Conservation (phyloP, 1,284 basidiomycete genomes). For the Ceratobasidium sp. region DNA sequence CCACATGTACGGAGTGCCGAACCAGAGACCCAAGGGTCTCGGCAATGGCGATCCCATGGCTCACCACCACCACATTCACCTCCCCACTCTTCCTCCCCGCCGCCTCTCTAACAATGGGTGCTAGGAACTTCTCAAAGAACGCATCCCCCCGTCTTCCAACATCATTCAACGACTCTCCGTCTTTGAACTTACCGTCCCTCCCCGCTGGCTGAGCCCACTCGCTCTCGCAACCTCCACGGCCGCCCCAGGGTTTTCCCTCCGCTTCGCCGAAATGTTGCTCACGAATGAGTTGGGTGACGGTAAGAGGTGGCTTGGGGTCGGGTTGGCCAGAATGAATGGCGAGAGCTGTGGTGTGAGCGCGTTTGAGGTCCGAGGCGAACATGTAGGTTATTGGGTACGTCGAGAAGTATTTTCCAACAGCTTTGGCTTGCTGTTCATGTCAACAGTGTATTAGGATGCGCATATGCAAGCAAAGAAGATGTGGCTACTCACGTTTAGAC, state of each 20-base stretch:
- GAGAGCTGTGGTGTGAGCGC: slow-evolving; percentile 80
- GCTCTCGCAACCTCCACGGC: slow-evolving; percentile 62
- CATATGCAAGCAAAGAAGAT: no score
- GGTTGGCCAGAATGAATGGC: slow-evolving; percentile 68
- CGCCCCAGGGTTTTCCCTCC: slow-evolving; percentile 72
- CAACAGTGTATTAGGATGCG: neutral
- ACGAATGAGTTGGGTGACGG: slow-evolving; percentile 58
- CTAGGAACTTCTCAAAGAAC: slow-evolving; percentile 70
- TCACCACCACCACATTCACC: slow-evolving; percentile 78
- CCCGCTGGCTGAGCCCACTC: slow-evolving; percentile 34
- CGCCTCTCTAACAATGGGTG: slow-evolving; percentile 66
- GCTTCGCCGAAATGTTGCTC: slow-evolving; percentile 74
- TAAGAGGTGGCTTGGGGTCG: slow-evolving; percentile 69
- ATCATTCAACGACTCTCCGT: slow-evolving; percentile 81
- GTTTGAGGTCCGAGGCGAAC: slow-evolving; percentile 83
- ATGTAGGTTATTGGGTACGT: slow-evolving; percentile 73
- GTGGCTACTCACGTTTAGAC: slow-evolving; percentile 72
- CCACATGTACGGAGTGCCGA: slow-evolving; percentile 22
- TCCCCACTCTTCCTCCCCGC: slow-evolving; percentile 50
- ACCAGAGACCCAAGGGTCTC: slow-evolving; percentile 59
- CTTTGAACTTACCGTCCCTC: slow-evolving; percentile 72
- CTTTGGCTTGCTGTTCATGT: slow-evolving; percentile 84
- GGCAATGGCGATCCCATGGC: slow-evolving; percentile 83
- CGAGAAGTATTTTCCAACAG: slow-evolving; percentile 74
- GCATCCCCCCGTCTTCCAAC: slow-evolving; percentile 71